Conservation (phyloP, 2,329 filamentous ascomycete genomes). For the Venturia carpophila region DNA sequence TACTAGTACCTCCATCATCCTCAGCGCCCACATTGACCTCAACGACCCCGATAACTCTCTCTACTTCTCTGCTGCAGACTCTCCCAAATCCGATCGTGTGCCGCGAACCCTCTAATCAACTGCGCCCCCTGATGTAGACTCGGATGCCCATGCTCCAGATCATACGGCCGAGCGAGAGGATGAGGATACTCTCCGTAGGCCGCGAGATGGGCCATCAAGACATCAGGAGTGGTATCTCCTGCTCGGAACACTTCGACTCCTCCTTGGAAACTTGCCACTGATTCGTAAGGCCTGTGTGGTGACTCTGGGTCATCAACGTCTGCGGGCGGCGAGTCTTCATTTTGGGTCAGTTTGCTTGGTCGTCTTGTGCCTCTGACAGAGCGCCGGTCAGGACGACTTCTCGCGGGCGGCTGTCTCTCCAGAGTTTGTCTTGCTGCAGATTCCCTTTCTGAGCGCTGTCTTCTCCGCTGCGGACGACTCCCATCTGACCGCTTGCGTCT, state of each 20-base stretch:
- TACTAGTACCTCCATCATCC: no score
- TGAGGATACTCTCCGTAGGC: neutral
- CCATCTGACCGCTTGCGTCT: no score
- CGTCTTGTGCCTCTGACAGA: neutral
- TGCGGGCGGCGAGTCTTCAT: neutral
- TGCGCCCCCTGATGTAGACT: neutral
- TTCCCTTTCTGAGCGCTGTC: neutral
- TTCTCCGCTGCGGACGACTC: neutral
- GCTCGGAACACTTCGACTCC: constrained; percentile 3
- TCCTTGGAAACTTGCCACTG: neutral
- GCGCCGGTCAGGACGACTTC: neutral
- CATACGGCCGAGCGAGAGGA: neutral
- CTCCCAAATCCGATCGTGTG: neutral
- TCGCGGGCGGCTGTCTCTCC: neutral
- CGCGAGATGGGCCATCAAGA: constrained; percentile 1
- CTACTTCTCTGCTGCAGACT: neutral
- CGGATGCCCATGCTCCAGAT: neutral
- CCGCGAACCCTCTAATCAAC: constrained; percentile 2
- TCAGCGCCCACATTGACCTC: neutral
- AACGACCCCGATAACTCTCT: neutral
- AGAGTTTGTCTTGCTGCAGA: neutral
- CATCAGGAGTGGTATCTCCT: neutral
- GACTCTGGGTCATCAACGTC: neutral
- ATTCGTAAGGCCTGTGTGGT: neutral
- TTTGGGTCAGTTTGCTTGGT: neutral